Conservation (phyloP, 2,329 filamentous ascomycete genomes). For the Ophiostoma australiae region DNA sequence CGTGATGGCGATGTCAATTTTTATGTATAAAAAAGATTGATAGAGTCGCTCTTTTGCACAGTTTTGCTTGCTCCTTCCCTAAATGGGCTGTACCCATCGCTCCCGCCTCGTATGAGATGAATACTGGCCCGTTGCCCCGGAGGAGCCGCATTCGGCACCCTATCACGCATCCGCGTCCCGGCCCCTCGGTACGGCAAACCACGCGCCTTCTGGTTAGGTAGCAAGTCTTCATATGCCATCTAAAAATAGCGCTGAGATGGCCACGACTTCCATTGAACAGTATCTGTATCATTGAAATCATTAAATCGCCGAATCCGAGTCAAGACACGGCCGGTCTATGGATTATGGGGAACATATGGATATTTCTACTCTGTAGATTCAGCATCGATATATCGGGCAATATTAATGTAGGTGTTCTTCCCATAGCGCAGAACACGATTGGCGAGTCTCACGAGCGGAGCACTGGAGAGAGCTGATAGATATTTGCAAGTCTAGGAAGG, state of each 20-base stretch:
- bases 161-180: not conserved
- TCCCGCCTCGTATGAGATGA: not conserved
- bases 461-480: not conserved
- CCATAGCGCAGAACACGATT: not conserved
- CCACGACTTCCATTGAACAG: not conserved
- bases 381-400: not conserved
- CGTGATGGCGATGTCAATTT: not conserved
- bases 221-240: not conserved
- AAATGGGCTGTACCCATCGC: not conserved
- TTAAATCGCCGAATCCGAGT: not conserved
- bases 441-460: not conserved
- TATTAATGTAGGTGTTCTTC: not conserved
- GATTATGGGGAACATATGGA: not conserved
- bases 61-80: not conserved
- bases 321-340: not conserved
- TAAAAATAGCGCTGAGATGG: not conserved
- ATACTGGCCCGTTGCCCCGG: not conserved
- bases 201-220: not conserved
- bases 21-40: not conserved
- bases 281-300: not conserved
- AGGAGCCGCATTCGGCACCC: not conserved
- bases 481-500: too few relatives aligned
- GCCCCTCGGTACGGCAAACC: not conserved
- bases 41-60: not conserved
- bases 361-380: not conserved